Evolutionary conservation across 2,329 filamentous ascomycete species (phyloP).

Genomic region (Colletotrichum falcatum): DNA sequence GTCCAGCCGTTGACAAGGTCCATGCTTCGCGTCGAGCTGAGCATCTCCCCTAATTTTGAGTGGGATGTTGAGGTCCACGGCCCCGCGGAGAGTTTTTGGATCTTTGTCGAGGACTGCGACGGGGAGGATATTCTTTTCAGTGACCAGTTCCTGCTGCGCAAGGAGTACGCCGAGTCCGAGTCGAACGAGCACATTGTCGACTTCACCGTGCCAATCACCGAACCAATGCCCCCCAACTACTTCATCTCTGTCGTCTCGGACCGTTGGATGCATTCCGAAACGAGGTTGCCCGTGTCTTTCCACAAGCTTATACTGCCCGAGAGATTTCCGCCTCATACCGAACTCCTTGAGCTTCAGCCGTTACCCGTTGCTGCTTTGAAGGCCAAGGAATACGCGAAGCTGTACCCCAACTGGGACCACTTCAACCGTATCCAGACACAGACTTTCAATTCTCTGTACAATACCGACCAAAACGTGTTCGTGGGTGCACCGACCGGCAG

Average conservation of each 20-base stretch:
- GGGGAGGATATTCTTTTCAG: conserved; percentile 96
- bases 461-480: conserved; percentile 93
- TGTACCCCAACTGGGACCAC: conserved; percentile 86
- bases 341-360: conserved; percentile 90
- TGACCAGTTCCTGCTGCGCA: conserved; percentile 91
- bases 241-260: conserved; percentile 96
- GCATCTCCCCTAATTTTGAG: conserved; percentile 92
- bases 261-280: conserved; percentile 98
- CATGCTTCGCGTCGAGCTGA: conserved; percentile 89
- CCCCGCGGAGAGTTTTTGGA: conserved; percentile 93
- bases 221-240: conserved; percentile 98
- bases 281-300: conserved; percentile 91
- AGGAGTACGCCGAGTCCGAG: conserved; percentile 87
- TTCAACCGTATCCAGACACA: conserved; percentile 99
- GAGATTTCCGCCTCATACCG: conserved; percentile 94
- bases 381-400: conserved; percentile 79
- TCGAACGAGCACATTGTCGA: conserved; percentile 95
- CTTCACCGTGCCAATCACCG: conserved; percentile 95
- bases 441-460: conserved; percentile 93
- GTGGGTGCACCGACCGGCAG: conserved; percentile 93
- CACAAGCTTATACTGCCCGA: conserved; percentile 94
- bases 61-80: conserved; percentile 96
- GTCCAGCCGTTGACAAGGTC: conserved; percentile 95
- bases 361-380: conserved; percentile 91
- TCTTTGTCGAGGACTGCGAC: conserved; percentile 96